These are phyloP conservation scores for Daucus carota DNA, from an alignment of 129 eudicot genomes.

Conservation along the genomic window DH1_v3.0 NC_030381.2:46966501-46967000, in stretches of 20 bases:
- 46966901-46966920: too few relatives aligned
- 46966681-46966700: constrained; percentile 33
- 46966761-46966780: background rate
- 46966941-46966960: too few relatives aligned
- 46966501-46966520: constrained; percentile 79
- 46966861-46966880: too few relatives aligned
- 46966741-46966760: background rate
- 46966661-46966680: constrained; percentile 97
- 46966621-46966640: constrained; percentile 97
- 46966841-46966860: too few relatives aligned
- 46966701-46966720: background rate
- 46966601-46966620: constrained; percentile 75
- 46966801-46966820: too few relatives aligned
- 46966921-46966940: too few relatives aligned
- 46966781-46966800: background rate
- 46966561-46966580: constrained; percentile 89
- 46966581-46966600: constrained; percentile 88
- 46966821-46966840: too few relatives aligned
- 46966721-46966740: background rate
- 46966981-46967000: too few relatives aligned
- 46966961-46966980: too few relatives aligned
- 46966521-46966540: constrained; percentile 59
- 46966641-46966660: constrained; percentile 96
- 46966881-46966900: too few relatives aligned
- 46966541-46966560: constrained; percentile 97